phyloP scores from a whole-genome alignment of 2,329 filamentous ascomycete species.

The Colletotrichum sp. region DNA sequence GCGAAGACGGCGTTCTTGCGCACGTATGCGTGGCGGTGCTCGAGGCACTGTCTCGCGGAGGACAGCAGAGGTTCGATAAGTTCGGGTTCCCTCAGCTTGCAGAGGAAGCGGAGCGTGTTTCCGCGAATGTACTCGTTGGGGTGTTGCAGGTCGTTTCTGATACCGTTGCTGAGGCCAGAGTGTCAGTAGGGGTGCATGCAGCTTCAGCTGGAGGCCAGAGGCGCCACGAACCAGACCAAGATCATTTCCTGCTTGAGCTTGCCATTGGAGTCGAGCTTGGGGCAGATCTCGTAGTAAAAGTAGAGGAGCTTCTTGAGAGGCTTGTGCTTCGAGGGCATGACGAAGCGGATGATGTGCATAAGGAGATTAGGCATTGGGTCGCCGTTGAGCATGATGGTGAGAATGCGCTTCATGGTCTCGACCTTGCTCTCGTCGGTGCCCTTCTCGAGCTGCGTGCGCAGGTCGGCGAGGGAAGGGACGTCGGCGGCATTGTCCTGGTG shows the following conservation, averaged over 20 bases:
- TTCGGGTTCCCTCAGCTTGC: slow-evolving; percentile 94
- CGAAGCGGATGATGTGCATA: slow-evolving; percentile 99
- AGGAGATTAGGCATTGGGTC: slow-evolving; percentile 94
- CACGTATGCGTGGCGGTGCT: slow-evolving; percentile 96
- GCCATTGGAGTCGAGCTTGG: slow-evolving; percentile 88
- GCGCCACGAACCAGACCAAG: slow-evolving; percentile 79
- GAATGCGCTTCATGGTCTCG: slow-evolving; percentile 94
- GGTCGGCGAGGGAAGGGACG: slow-evolving; percentile 86
- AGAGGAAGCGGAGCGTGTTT: slow-evolving; percentile 97
- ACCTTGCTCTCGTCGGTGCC: slow-evolving; percentile 91
- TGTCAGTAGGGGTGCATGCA: slow-evolving; percentile 3
- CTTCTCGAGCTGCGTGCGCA: slow-evolving; percentile 93
- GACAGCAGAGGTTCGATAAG: slow-evolving; percentile 95
- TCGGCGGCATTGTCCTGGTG: slow-evolving; percentile 97
- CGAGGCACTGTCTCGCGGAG: slow-evolving; percentile 88
- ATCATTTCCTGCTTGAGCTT: slow-evolving; percentile 99
- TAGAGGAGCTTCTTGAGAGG: slow-evolving; percentile 96
- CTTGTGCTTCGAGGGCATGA: slow-evolving; percentile 99
- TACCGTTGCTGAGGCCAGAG: slow-evolving; percentile 77
- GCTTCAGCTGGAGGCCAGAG: background rate
- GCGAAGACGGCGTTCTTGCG: slow-evolving; percentile 98
- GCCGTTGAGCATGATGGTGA: slow-evolving; percentile 97
- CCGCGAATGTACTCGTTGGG: slow-evolving; percentile 98
- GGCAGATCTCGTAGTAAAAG: slow-evolving; percentile 99
- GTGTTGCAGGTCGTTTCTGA: slow-evolving; percentile 95